Conservation (phyloP, 2,329 filamentous ascomycete genomes). For the Orbilia quercus region DNA sequence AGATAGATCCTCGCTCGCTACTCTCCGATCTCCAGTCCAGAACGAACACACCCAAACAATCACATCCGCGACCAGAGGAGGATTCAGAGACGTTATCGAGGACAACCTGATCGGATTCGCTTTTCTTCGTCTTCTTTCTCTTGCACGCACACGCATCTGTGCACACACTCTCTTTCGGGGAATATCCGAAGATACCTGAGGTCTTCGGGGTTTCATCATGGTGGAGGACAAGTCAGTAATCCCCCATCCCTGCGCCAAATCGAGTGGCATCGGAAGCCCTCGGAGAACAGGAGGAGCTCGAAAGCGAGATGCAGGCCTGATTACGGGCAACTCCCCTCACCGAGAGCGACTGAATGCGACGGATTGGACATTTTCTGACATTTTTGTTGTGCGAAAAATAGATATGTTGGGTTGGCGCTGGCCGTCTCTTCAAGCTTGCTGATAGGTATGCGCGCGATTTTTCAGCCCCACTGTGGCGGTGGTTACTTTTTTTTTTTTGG, state of each 20-base stretch:
- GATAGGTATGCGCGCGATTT: conserved; percentile 72
- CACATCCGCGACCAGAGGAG: conserved; percentile 3
- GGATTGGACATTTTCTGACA: conserved; percentile 8
- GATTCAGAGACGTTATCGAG: conserved; percentile 1
- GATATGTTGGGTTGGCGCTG: conserved; percentile 80
- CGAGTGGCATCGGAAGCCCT: background rate
- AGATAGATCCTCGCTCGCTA: conserved; percentile 17
- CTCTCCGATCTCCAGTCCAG: background rate
- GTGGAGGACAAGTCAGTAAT: conserved; percentile 66
- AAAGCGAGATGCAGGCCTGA: conserved; percentile 21
- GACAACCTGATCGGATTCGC: conserved; percentile 9
- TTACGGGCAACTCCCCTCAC: background rate
- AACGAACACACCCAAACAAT: background rate
- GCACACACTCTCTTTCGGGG: conserved; percentile 10
- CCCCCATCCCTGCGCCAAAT: background rate
- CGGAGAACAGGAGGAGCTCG: conserved; percentile 22
- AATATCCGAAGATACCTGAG: conserved; percentile 14
- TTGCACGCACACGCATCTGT: background rate
- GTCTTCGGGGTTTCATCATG: conserved; percentile 60
- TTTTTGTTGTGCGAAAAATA: conserved; percentile 62
- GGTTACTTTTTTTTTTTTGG: conserved; percentile 27
- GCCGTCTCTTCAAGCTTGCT: conserved; percentile 80
- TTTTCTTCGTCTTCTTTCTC: conserved; percentile 3
- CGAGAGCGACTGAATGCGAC: background rate
- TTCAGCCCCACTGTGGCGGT: background rate